phyloP scores from a whole-genome alignment of 1,139 yeast genomes.

The Candida smagusa region DNA sequence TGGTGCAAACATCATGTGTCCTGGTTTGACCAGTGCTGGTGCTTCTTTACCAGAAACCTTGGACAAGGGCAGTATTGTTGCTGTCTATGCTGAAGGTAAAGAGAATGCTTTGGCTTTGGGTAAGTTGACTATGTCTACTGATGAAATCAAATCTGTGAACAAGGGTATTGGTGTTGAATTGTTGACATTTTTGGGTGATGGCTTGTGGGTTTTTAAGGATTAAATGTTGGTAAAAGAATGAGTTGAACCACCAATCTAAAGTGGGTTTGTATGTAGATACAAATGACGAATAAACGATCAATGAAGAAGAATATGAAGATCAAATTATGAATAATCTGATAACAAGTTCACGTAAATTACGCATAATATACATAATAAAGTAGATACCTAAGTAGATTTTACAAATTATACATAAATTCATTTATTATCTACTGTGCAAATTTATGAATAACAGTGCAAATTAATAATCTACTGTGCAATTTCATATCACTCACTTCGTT shows the following conservation, averaged over 20 bases:
- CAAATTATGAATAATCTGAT: too few species aligned
- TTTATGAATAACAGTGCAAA: too few species aligned
- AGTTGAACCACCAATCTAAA: too few species aligned
- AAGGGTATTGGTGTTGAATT: conserved; percentile 91
- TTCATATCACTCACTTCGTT: not conserved
- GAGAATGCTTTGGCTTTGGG: conserved; percentile 91
- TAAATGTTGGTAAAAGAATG: too few species aligned
- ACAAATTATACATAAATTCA: too few species aligned
- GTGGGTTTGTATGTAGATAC: too few species aligned
- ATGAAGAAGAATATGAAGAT: conserved; percentile 1
- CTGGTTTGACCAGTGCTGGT: conserved; percentile 91
- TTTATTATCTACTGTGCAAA: too few species aligned
- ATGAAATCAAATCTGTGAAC: conserved; percentile 77
- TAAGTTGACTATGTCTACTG: conserved; percentile 80
- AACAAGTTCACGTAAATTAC: too few species aligned
- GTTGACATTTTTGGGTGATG: conserved; percentile 85
- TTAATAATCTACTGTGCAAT: too few species aligned
- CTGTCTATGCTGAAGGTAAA: conserved; percentile 90
- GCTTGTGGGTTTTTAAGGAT: conserved; percentile 65
- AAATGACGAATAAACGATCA: too few species aligned
- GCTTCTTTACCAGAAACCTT: conserved; percentile 75
- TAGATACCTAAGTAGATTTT: too few species aligned
- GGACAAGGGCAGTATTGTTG: conserved; percentile 67
- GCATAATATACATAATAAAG: too few species aligned
- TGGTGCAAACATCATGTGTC: conserved; percentile 97